A percentile compares a stretch with the other conserved stretches of the same genome.
These are phyloP conservation scores for Mycena leptocephala DNA, from an alignment of 768 basidiomycete genomes.

Conservation along the genomic window DNA sequence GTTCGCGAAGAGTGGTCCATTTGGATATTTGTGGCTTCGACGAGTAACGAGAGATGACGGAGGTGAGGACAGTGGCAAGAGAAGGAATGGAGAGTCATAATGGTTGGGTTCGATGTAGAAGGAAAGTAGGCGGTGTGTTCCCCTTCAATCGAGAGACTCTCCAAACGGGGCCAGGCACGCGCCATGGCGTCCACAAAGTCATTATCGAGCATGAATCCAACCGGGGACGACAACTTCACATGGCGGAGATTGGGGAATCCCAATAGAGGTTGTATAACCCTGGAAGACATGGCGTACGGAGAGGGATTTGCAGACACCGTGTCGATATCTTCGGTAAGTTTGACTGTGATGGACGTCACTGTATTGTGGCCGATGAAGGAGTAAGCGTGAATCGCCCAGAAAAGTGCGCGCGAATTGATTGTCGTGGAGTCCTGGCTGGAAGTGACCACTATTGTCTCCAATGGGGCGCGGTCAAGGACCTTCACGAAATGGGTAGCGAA, in stretches of 20 bases:
- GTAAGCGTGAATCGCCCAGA: background rate
- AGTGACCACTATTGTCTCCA: background rate
- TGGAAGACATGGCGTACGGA: slow-evolving; percentile 4
- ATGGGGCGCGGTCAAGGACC: background rate
- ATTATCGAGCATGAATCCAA: slow-evolving; percentile 14
- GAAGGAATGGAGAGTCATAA: slow-evolving; percentile 12
- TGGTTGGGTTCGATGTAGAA: slow-evolving; percentile 9
- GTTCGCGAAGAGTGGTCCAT: slow-evolving; percentile 13
- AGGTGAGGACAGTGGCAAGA: slow-evolving; percentile 8
- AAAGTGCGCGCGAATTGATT: background rate
- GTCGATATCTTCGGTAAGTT: background rate
- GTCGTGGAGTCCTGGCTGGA: background rate
- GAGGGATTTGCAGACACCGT: background rate
- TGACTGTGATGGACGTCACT: slow-evolving; percentile 10
- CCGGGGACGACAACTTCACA: background rate
- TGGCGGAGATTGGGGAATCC: slow-evolving; percentile 3
- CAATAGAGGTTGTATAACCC: background rate
- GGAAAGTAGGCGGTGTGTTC: too few species aligned
- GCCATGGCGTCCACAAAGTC: slow-evolving; percentile 14
- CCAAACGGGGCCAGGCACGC: slow-evolving; percentile 3
- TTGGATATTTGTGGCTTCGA: slow-evolving; percentile 4
- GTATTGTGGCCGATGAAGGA: background rate
- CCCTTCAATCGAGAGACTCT: background rate
- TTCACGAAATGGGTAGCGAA: slow-evolving; percentile 6
- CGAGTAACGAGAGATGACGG: background rate